Percentiles rank a stretch among this genome's conserved stretches.
These are phyloP conservation scores for Phoma herbarum DNA, from an alignment of 2,329 filamentous ascomycete genomes.

Conservation along the genomic window DNA sequence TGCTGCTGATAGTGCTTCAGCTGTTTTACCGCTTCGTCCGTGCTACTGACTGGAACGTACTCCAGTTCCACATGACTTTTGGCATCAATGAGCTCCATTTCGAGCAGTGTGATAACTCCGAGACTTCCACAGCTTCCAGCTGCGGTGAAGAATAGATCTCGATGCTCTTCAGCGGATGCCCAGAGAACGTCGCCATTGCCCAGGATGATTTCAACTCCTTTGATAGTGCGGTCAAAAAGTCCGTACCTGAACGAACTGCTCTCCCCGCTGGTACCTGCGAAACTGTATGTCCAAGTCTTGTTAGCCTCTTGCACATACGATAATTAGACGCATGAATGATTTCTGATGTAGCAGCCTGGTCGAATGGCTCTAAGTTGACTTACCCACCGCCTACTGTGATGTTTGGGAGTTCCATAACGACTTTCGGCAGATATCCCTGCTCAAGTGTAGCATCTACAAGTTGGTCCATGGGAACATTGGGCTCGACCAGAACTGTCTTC, in stretches of 20 bases:
- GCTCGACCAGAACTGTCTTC: slow-evolving; percentile 66
- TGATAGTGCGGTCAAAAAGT: slow-evolving; percentile 71
- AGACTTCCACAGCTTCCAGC: slow-evolving; percentile 68
- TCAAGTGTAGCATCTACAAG: slow-evolving; percentile 66
- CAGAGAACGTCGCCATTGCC: slow-evolving; percentile 64
- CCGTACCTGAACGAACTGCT: slow-evolving; percentile 73
- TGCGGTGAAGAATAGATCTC: slow-evolving; percentile 67
- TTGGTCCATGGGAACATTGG: slow-evolving; percentile 74
- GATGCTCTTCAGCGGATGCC: slow-evolving; percentile 55
- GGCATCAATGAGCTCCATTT: slow-evolving; percentile 65
- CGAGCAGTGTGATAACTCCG: slow-evolving; percentile 68
- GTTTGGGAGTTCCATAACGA: slow-evolving; percentile 76
- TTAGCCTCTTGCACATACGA: neutral
- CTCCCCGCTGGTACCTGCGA: slow-evolving; percentile 72
- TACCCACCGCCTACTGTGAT: slow-evolving; percentile 72
- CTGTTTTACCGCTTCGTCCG: slow-evolving; percentile 59
- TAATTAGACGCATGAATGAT: neutral
- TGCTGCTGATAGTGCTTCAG: slow-evolving; percentile 59
- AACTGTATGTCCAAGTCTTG: slow-evolving; percentile 44
- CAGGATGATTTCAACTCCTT: slow-evolving; percentile 69
- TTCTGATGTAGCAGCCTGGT: neutral
- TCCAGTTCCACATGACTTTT: slow-evolving; percentile 67
- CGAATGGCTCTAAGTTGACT: slow-evolving; percentile 11
- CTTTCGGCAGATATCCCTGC: slow-evolving; percentile 66
- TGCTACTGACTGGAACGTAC: slow-evolving; percentile 64